A percentile compares a stretch with the other conserved stretches of the same genome.
phyloP scores from a whole-genome alignment of 495 filamentous ascomycete species.

The Talaromyces stipitatus region DNA sequence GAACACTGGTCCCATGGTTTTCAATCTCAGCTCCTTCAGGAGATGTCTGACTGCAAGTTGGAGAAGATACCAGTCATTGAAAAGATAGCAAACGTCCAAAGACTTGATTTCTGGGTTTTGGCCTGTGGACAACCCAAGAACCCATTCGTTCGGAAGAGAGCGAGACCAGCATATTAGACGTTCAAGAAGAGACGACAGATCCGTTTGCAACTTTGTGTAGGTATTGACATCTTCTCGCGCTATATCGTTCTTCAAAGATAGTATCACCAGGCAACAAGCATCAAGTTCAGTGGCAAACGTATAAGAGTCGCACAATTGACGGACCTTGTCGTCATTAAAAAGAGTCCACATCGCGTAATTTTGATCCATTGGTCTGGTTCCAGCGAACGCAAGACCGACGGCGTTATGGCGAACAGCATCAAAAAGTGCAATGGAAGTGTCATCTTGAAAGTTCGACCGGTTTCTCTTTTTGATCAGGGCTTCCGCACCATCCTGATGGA shows the following conservation, averaged over 20 bases:
- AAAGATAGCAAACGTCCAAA: background rate
- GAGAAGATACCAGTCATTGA: constrained; percentile 1
- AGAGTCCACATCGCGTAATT: constrained; percentile 2
- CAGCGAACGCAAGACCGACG: background rate
- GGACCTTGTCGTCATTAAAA: background rate
- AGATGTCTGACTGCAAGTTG: background rate
- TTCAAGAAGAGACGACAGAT: background rate
- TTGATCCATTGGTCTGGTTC: background rate
- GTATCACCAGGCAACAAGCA: background rate
- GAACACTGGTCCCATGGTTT: background rate
- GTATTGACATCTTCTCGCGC: background rate
- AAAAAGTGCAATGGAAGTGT: background rate
- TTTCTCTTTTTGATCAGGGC: background rate
- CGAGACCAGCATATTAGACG: background rate
- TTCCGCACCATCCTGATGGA: constrained; percentile 1
- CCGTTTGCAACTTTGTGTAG: background rate
- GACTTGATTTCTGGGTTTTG: background rate
- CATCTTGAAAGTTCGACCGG: background rate
- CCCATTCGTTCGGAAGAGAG: background rate
- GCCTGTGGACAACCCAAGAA: too few species aligned
- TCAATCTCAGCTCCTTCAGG: background rate
- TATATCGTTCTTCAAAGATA: background rate
- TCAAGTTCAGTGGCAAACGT: background rate
- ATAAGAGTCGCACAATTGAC: constrained; percentile 1
- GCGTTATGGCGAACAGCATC: constrained; percentile 1